These are phyloP conservation scores for Jatropha podagrica DNA, from an alignment of 441 rosid species.

Conservation along the genomic window DNA sequence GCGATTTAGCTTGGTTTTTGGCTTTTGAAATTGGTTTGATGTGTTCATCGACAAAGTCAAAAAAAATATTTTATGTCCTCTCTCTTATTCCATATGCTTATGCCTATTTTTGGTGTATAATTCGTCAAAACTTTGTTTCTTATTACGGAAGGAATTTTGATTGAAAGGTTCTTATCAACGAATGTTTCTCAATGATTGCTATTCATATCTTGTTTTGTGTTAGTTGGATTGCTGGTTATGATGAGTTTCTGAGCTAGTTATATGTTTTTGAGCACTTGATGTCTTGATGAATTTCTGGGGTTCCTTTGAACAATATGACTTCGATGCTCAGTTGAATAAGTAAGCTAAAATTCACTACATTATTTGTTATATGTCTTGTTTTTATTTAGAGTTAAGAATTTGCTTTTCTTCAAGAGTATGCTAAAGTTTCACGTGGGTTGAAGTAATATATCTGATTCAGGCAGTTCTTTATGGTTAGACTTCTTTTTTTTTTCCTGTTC, in stretches of 20 bases:
- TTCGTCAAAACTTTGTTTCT: not conserved
- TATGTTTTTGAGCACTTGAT: not conserved
- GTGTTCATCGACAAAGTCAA: not conserved
- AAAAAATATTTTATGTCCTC: not conserved
- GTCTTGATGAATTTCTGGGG: not conserved
- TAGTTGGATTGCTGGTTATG: not conserved
- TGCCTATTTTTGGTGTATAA: not conserved
- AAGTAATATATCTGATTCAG: too few relatives aligned
- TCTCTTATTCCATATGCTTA: not conserved
- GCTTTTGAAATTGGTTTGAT: not conserved
- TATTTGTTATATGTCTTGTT: not conserved
- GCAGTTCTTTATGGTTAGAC: not conserved
- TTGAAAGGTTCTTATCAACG: not conserved
- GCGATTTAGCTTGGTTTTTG: not conserved
- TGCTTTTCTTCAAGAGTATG: too few relatives aligned
- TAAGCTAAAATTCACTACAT: not conserved
- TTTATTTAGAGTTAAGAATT: not conserved
- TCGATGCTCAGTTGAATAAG: not conserved
- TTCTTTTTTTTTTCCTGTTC: not conserved
- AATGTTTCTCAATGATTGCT: not conserved
- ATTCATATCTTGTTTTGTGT: not conserved
- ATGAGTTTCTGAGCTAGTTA: not conserved
- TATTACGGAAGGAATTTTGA: not conserved
- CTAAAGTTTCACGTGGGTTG: too few relatives aligned
- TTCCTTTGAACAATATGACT: not conserved